Evolutionary conservation across 306 rosid genomes (phyloP).

Genomic region (Vicia sativa): DNA sequence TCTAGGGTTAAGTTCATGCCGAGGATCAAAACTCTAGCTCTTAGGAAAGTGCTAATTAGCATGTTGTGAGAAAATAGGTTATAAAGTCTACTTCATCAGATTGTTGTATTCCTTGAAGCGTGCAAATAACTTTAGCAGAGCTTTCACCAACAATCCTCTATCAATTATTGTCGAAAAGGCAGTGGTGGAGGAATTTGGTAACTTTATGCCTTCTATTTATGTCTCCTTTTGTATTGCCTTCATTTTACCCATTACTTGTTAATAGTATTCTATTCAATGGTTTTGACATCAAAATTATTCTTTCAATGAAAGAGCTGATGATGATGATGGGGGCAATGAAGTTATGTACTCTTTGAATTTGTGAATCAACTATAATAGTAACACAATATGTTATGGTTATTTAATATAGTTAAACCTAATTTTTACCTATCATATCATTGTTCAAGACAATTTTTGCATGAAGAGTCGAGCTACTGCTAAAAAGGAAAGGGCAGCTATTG

Average conservation of each 20-base stretch:
- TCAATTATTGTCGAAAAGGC: background rate
- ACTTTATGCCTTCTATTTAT: background rate
- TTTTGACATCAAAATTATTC: slow-evolving; percentile 11
- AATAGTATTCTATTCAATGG: background rate
- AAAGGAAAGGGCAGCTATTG: slow-evolving; percentile 32
- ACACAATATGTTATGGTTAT: slow-evolving; percentile 60
- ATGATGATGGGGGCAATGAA: slow-evolving; percentile 54
- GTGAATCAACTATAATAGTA: slow-evolving; percentile 37
- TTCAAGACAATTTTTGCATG: slow-evolving; percentile 52
- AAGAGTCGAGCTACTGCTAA: slow-evolving; percentile 43
- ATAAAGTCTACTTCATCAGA: background rate
- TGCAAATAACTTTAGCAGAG: background rate
- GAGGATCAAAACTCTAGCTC: background rate
- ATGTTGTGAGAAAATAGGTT: background rate
- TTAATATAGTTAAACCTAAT: slow-evolving; percentile 55
- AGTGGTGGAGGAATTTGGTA: background rate
- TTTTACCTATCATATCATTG: slow-evolving; percentile 47
- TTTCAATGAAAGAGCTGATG: slow-evolving; percentile 53
- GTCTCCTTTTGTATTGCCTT: background rate
- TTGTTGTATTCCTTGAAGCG: background rate
- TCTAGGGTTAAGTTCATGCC: background rate
- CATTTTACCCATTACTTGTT: background rate
- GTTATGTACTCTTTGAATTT: slow-evolving; percentile 59
- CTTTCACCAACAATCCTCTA: background rate
- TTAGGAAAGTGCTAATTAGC: background rate